A percentile compares a stretch with the other conserved stretches of the same genome.
Evolutionary conservation across 2,329 filamentous ascomycete species (phyloP).

Genomic region (Pseudohalonectria lignicola): DNA sequence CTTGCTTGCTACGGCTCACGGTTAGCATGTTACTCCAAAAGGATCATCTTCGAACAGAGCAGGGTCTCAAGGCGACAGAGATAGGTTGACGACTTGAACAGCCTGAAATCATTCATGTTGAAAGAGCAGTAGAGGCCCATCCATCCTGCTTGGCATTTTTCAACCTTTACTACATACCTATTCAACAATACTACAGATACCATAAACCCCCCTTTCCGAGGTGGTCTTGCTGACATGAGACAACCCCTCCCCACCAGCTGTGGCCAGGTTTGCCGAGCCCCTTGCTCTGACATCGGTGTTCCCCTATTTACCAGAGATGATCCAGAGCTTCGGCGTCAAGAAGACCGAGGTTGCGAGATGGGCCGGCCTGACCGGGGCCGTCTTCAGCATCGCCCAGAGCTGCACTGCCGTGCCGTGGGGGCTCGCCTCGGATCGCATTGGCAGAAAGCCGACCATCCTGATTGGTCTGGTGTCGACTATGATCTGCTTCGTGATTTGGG

Average conservation of each 20-base stretch:
- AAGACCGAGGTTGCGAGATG: slow-evolving; percentile 66
- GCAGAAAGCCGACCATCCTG: slow-evolving; percentile 75
- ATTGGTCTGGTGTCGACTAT: slow-evolving; percentile 67
- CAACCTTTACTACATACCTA: too few species aligned
- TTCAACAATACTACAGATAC: too few species aligned
- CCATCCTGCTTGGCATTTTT: too few species aligned
- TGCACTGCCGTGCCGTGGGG: slow-evolving; percentile 66
- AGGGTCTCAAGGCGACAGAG: too few species aligned
- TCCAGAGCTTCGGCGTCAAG: slow-evolving; percentile 63
- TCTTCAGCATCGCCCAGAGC: slow-evolving; percentile 64
- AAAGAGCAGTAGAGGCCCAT: too few species aligned
- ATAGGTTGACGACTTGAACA: too few species aligned
- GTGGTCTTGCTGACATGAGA: slow-evolving; percentile 20
- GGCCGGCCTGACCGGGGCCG: slow-evolving; percentile 64
- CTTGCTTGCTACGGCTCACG: too few species aligned
- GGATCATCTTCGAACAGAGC: too few species aligned
- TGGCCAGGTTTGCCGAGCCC: slow-evolving; percentile 71
- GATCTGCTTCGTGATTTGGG: slow-evolving; percentile 71
- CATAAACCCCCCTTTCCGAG: too few species aligned
- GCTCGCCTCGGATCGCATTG: slow-evolving; percentile 63
- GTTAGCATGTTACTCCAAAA: too few species aligned
- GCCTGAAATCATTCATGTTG: too few species aligned
- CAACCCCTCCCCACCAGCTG: too few species aligned
- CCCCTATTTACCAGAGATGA: slow-evolving; percentile 69
- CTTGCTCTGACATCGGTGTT: slow-evolving; percentile 62